These are phyloP conservation scores for Talaromyces sp. DNA, from an alignment of 2,329 filamentous ascomycete species.

Conservation along the genomic window DNA sequence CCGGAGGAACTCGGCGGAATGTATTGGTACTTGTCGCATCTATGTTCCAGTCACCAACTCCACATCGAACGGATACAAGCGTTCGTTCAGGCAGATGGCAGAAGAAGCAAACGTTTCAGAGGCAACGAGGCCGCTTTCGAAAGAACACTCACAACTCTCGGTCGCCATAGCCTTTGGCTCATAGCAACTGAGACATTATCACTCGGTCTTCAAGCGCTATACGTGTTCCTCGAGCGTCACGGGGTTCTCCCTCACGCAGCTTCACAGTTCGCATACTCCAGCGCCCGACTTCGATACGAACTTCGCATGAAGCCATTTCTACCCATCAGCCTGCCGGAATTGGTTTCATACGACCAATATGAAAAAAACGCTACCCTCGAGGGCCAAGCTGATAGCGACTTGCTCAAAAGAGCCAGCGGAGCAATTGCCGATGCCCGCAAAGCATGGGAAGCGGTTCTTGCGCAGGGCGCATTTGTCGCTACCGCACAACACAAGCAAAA, in stretches of 20 bases:
- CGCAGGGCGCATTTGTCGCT: constrained; percentile 35
- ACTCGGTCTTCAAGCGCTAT: constrained; percentile 57
- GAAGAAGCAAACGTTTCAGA: constrained; percentile 25
- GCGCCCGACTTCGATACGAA: constrained; percentile 68
- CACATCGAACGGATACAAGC: constrained; percentile 71
- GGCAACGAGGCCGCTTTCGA: constrained; percentile 32
- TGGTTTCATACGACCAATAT: constrained; percentile 65
- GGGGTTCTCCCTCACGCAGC: constrained; percentile 48
- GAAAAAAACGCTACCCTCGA: constrained; percentile 41
- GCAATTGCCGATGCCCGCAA: constrained; percentile 42
- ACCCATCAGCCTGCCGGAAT: constrained; percentile 62
- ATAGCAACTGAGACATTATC: constrained; percentile 58
- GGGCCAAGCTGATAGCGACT: constrained; percentile 40
- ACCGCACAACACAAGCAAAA: background rate
- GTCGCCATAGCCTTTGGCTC: constrained; percentile 62
- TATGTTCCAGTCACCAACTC: constrained; percentile 64
- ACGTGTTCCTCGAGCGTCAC: constrained; percentile 62
- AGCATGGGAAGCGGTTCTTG: constrained; percentile 42
- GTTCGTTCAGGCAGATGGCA: constrained; percentile 51
- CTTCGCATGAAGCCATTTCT: constrained; percentile 84
- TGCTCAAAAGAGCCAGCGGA: constrained; percentile 40
- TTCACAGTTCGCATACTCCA: constrained; percentile 59
- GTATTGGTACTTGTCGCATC: constrained; percentile 84
- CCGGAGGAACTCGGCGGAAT: constrained; percentile 79
- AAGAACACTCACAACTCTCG: constrained; percentile 51